Conservation (phyloP, 306 rosid species). For the Trichosanthes truncata region DNA sequence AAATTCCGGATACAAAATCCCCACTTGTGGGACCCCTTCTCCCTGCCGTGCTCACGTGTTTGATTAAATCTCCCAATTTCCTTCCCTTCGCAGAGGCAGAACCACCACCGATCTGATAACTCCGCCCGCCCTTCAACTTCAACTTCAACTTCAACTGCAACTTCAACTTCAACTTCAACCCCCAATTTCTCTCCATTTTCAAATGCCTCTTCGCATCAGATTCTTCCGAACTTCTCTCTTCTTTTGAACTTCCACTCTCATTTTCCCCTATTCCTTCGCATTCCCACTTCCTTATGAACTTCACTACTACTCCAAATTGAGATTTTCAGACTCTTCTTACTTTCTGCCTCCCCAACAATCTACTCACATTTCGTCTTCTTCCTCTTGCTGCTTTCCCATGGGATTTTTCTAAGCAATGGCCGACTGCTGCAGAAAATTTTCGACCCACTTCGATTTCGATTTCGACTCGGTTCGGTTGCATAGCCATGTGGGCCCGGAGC, state of each 20-base stretch:
- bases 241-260: neutral
- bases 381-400: constrained; percentile 18
- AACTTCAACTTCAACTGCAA: too few relatives aligned
- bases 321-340: neutral
- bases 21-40: constrained; percentile 22
- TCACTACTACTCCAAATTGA: neutral
- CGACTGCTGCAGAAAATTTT: constrained; percentile 54
- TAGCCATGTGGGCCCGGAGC: constrained; percentile 14
- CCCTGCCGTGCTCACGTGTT: constrained; percentile 41
- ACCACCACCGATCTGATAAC: constrained; percentile 38
- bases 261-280: neutral
- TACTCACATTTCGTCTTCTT: neutral
- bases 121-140: neutral
- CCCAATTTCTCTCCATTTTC: constrained; percentile 16
- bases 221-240: neutral
- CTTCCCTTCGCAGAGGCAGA: constrained; percentile 19
- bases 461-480: constrained; percentile 15
- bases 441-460: constrained; percentile 48
- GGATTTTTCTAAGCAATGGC: constrained; percentile 40
- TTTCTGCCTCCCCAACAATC: neutral
- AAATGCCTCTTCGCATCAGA: neutral
- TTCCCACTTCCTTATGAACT: neutral
- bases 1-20: constrained; percentile 13
- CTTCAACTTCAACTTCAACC: neutral
- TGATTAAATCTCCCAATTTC: constrained; percentile 36